Percentiles rank a stretch among this genome's conserved stretches.
phyloP scores from a whole-genome alignment of 805 yeast genomes.

The Kazachstania taianensis region DNA sequence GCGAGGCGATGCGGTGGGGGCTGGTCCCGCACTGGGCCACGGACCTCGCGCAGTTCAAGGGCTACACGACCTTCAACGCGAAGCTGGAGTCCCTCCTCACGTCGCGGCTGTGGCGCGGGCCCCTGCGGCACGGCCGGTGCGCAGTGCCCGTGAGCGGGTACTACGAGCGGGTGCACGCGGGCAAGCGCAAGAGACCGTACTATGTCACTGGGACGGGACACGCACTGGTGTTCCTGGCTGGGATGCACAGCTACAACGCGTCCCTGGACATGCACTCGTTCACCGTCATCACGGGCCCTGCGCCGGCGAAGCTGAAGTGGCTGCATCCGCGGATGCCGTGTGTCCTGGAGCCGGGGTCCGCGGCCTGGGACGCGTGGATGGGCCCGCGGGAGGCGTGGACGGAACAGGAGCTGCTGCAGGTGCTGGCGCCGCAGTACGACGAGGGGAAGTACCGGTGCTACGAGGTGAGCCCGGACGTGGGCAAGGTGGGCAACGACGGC shows the following conservation, averaged over 20 bases:
- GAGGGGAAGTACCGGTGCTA: slow-evolving; percentile 37
- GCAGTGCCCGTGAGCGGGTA: slow-evolving; percentile 75
- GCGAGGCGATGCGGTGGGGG: slow-evolving; percentile 60
- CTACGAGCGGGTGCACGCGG: slow-evolving; percentile 40
- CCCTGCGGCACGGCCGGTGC: slow-evolving; percentile 50
- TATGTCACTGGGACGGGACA: slow-evolving; percentile 36
- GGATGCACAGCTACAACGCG: slow-evolving; percentile 32
- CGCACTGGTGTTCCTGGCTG: slow-evolving; percentile 56
- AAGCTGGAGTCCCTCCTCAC: slow-evolving; percentile 36
- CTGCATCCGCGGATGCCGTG: slow-evolving; percentile 75
- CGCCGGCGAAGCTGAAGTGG: slow-evolving; percentile 52
- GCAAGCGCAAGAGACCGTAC: slow-evolving; percentile 47
- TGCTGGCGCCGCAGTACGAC: slow-evolving; percentile 32
- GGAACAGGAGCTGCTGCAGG: slow-evolving; percentile 30
- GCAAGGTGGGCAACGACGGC: slow-evolving; percentile 43
- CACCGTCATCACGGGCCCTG: slow-evolving; percentile 67
- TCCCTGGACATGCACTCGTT: slow-evolving; percentile 35
- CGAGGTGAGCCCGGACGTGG: slow-evolving; percentile 53
- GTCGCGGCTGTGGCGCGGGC: slow-evolving; percentile 48
- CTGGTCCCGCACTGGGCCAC: slow-evolving; percentile 60
- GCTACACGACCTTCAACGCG: slow-evolving; percentile 60
- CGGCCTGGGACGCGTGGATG: slow-evolving; percentile 59
- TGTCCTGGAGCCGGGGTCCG: slow-evolving; percentile 46
- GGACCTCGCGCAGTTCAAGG: slow-evolving; percentile 25
- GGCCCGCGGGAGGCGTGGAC: slow-evolving; percentile 32